Percentiles rank a stretch among this genome's conserved stretches.
Evolutionary conservation across 441 rosid genomes (phyloP).

Genomic region (Geranium incanum): DNA sequence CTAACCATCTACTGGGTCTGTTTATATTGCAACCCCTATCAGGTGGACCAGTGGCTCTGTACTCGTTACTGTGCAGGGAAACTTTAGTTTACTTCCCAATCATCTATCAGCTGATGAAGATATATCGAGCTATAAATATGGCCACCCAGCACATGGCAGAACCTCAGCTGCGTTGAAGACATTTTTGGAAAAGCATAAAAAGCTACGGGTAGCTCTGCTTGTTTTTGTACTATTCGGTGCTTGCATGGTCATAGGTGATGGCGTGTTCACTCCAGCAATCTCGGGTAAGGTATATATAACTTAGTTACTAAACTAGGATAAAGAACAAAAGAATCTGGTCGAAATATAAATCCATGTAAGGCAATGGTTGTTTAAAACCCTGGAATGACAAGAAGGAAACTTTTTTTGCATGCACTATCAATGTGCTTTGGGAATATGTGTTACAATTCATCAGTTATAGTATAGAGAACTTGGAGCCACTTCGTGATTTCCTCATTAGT

Average conservation of each 20-base stretch:
- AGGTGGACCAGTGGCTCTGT: constrained; percentile 91
- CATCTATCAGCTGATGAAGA: constrained; percentile 96
- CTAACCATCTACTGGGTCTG: background rate
- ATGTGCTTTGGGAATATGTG: background rate
- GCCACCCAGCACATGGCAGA: constrained; percentile 33
- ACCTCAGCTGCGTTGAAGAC: constrained; percentile 49
- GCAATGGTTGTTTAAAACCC: no score
- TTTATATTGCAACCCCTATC: constrained; percentile 19
- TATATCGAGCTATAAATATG: constrained; percentile 70
- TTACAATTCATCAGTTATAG: background rate
- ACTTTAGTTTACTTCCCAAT: constrained; percentile 78
- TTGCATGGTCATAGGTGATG: constrained; percentile 87
- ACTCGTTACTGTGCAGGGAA: constrained; percentile 81
- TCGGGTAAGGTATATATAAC: constrained; percentile 44
- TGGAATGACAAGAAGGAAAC: no score
- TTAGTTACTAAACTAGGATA: background rate
- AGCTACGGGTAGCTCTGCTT: constrained; percentile 56
- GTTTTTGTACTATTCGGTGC: constrained; percentile 69
- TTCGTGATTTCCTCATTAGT: background rate
- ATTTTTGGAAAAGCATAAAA: constrained; percentile 72
- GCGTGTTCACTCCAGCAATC: constrained; percentile 80
- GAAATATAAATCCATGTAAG: background rate
- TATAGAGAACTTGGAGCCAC: no score
- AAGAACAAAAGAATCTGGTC: background rate
- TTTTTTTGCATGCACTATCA: no score